Conservation (phyloP, 2,329 filamentous ascomycete genomes). For the Chaetoscypha palmicola region DNA sequence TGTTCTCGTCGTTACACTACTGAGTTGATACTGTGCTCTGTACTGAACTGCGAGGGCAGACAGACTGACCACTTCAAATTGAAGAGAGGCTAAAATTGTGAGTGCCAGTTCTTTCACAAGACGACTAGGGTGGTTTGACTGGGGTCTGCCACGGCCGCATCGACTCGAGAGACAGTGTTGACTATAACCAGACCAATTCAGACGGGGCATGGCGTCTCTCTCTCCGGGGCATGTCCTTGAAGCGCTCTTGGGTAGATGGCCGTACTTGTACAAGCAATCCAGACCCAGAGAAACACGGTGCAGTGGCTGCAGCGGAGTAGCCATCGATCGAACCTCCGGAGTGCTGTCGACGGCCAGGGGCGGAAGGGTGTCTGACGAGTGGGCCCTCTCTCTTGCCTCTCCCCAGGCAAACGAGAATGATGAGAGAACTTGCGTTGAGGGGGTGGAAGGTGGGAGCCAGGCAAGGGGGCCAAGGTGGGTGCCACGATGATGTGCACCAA, state of each 20-base stretch:
- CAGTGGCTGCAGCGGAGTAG: constrained; percentile 20
- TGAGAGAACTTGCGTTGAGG: background rate
- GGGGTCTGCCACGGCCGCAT: constrained; percentile 24
- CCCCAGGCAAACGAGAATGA: constrained; percentile 1
- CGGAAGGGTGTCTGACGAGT: constrained; percentile 13
- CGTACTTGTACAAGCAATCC: constrained; percentile 18
- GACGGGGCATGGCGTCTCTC: constrained; percentile 13
- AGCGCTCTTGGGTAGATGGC: constrained; percentile 13
- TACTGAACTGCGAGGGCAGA: constrained; percentile 10
- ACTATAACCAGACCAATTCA: constrained; percentile 21
- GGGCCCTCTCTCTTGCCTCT: background rate
- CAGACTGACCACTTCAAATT: constrained; percentile 9
- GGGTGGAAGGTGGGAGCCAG: background rate
- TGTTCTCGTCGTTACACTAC: background rate
- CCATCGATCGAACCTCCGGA: constrained; percentile 20
- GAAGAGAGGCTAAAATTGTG: constrained; percentile 18
- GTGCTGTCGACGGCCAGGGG: constrained; percentile 9
- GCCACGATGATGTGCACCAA: constrained; percentile 12
- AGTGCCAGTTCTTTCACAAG: constrained; percentile 26
- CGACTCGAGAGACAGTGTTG: constrained; percentile 23
- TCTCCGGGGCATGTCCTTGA: constrained; percentile 19
- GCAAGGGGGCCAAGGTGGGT: background rate
- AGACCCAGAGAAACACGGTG: constrained; percentile 4
- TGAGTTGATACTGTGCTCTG: constrained; percentile 12
- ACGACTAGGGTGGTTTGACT: constrained; percentile 20